Base-by-base conservation (phyloP, 331 rosid species). In the Cydonia oblonga region DNA sequence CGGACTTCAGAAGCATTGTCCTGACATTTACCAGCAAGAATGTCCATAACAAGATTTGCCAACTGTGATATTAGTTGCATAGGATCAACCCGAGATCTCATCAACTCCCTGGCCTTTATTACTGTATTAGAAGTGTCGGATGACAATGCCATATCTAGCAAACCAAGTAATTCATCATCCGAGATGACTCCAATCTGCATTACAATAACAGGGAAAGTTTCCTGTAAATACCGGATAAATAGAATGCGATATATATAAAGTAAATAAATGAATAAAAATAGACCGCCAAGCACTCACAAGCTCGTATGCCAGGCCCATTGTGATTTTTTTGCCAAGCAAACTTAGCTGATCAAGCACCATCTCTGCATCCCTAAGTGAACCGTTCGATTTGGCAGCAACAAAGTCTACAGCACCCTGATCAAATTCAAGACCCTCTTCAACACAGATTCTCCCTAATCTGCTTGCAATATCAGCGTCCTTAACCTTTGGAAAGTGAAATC, bases 291-390 rank as follows among this genome's bases (percentile, higher is more conserved):
- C 61, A 85, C 96, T 92, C 82, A 90, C 98, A 56, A 92, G 96
- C 70, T 90, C 96, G 8, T 87, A 66, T 60, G 87, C 96, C 68
- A 88, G 64, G 69, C 86, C 69, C 78, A 81, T 65, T 29, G 92
- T 88, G 80, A 92, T 77, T 73, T 53, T 88, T 87, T 79, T 88
- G 42, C 90, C 90, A 68, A 92, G 92, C 83, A 92, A 87, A 85
- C 98, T 90, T 68, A 92, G 85, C 69, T 92, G 98, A 82, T 92
- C 96, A 75, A 92, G 91, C 92, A 90, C 87, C 86, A 83, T 90
- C 84, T 90, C 96, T 9, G 96, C 98, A 84, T 90, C 98, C 86
- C 98, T 85, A 68, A 92, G 86, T 33, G 98, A 92, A 59, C 98
- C 96, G 63, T 77, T 83, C 1, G 96, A 90, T 71, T 89, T 92